Evolutionary conservation across 2,329 filamentous ascomycete species (phyloP).

Genomic region (Ophiostoma quercus): DNA sequence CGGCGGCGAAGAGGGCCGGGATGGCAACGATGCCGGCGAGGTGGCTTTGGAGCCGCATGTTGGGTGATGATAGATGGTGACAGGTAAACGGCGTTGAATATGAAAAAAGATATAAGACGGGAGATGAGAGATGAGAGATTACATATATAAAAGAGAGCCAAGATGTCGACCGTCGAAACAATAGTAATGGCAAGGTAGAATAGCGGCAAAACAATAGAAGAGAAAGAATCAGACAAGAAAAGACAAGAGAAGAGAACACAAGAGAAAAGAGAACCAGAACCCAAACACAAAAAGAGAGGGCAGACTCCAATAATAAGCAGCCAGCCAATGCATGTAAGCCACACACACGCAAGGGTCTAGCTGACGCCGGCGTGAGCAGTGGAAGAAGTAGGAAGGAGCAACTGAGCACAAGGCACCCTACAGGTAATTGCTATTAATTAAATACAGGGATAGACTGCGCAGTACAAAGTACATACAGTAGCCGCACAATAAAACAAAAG

Average conservation of each 20-base stretch:
- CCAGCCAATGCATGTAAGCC: constrained; percentile 6
- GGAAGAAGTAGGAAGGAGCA: neutral
- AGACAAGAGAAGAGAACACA: neutral
- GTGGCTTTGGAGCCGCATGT: neutral
- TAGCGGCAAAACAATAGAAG: neutral
- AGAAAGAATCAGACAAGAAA: neutral
- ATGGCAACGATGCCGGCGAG: neutral
- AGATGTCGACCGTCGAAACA: neutral
- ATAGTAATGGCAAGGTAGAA: neutral
- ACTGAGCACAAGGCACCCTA: neutral
- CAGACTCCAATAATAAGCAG: neutral
- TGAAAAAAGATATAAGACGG: too few species aligned
- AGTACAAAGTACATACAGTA: too few species aligned
- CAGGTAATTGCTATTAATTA: too few species aligned
- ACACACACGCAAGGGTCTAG: neutral
- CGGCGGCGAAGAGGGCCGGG: too few species aligned
- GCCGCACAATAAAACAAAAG: neutral
- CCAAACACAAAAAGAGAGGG: neutral
- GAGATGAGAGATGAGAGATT: too few species aligned
- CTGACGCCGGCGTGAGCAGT: neutral
- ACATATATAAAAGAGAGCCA: neutral
- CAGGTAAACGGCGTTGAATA: too few species aligned
- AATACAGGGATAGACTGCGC: too few species aligned
- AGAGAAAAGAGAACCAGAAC: neutral
- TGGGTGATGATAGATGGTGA: neutral